Evolutionary conservation across 345 rosid species (phyloP).

Genomic region (Laguncularia racemosa): DNA sequence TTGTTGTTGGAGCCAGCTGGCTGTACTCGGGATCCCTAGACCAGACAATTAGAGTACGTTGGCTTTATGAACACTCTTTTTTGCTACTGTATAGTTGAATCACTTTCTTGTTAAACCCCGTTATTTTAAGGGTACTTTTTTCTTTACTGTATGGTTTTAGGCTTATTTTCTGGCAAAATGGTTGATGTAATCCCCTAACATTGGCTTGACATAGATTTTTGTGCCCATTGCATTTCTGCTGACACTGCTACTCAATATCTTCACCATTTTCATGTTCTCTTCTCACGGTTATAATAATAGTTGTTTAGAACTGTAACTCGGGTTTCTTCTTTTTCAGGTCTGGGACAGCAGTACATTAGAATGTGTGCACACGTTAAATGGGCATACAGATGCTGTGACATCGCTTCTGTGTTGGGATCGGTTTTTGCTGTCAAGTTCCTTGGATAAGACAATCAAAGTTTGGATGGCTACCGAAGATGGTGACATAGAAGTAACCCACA

Average conservation of each 20-base stretch:
- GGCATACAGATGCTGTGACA: constrained; percentile 38
- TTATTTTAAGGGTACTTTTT: no score
- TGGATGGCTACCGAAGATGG: constrained; percentile 35
- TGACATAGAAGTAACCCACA: constrained; percentile 21
- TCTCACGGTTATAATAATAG: no score
- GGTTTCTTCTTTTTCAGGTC: constrained; percentile 15
- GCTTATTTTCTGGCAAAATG: no score
- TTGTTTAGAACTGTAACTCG: no score
- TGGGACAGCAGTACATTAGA: constrained; percentile 44
- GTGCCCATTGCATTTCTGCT: no score
- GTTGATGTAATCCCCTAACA: no score
- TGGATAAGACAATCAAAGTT: constrained; percentile 45
- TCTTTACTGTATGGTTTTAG: no score
- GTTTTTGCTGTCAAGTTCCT: constrained; percentile 45
- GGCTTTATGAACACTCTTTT: neutral
- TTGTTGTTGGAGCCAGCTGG: constrained; percentile 21
- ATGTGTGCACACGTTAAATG: constrained; percentile 30
- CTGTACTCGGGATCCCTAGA: constrained; percentile 48
- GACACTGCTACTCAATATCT: no score
- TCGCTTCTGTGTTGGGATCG: constrained; percentile 58
- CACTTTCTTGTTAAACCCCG: no score
- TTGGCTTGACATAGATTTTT: no score
- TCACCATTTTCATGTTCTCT: no score
- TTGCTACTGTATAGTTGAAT: no score
- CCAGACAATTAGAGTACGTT: constrained; percentile 36